Base-by-base conservation (phyloP, 768 basidiomycete species). In the Obba rivulosa region DNA sequence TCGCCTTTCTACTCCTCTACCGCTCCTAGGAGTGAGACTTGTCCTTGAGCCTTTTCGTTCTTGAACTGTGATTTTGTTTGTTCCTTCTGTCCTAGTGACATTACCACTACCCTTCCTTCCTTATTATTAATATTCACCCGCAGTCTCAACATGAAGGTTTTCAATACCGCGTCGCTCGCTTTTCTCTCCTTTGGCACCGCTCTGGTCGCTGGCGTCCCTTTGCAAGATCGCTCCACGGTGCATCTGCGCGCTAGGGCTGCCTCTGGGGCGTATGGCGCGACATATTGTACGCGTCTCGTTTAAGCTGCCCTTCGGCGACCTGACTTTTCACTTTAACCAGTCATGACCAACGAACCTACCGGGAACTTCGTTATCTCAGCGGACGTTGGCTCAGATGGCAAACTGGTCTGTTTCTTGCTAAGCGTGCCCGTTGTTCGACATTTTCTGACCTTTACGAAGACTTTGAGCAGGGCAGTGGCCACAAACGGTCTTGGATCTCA, bases 291-390 rank as follows among this genome's bases (percentile, higher is more conserved):
- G 59, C 50, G 1, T 36, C 13, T 17, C 9, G 10, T 13, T 14
- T 13, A 13, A n/a, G 9, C 14, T 11, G 20, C 18, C 41, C 17
- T 43, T 16, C 24, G 17, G 22, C 16, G 4, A 16, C 20, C n/a
- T 34, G 3, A 41, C 50, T 50, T 24, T 34, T 28, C 18, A 21
- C 13, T 20, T 49, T 14, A n/a, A 31, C 22, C 47, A 79, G 76
- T 77, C 58, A 71, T 77, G 25, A 75, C 75, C 34, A 79, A 79
- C 53, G 73, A 76, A 42, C 69, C 71, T 3, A 52, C 55, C 28
- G 73, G 71, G 17, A 77, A 78, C 59, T 68, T 66, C 48, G 56
- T 78, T 34, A 62, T 78, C 24, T 64, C 74, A 2, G 67, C 71
- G 14, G 63, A 67, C 34, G 70, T 78, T 42, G 67, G 63, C n/a